phyloP scores from a whole-genome alignment of 192 early-diverging fungal species.

The Geosiphon pyriformis region DNA sequence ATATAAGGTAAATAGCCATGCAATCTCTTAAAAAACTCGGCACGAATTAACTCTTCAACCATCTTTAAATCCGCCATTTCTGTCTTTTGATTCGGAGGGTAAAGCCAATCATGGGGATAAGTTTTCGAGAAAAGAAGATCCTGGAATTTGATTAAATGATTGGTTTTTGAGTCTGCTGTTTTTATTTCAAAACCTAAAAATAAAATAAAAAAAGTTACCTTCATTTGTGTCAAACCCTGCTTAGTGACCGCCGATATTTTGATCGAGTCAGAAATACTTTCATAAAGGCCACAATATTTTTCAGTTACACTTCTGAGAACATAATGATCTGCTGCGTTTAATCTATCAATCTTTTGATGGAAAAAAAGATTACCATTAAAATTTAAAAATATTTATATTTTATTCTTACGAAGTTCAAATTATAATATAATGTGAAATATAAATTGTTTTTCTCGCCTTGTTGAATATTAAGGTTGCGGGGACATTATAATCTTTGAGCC shows the following conservation, averaged over 20 bases:
- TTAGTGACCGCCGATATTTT: conserved; percentile 37
- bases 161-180: conserved; percentile 23
- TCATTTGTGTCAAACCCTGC: conserved; percentile 18
- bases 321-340: too few species aligned
- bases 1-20: conserved; percentile 51
- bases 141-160: conserved; percentile 25
- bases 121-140: conserved; percentile 31
- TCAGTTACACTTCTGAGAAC: too few species aligned
- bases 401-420: too few species aligned
- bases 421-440: not conserved
- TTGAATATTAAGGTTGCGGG: conserved; percentile 53
- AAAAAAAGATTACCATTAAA: not conserved
- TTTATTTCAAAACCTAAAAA: conserved; percentile 20
- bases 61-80: conserved; percentile 49
- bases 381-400: too few species aligned
- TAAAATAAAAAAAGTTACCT: conserved; percentile 19
- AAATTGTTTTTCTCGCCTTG: conserved; percentile 35
- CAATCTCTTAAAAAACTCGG: conserved; percentile 47
- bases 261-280: too few species aligned
- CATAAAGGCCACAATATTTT: too few species aligned
- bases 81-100: conserved; percentile 37
- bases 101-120: conserved; percentile 43
- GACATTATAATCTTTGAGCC: conserved; percentile 35
- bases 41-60: conserved; percentile 56
- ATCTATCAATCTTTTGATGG: conserved; percentile 40